Conservation (phyloP, 192 early-diverging fungal species). For the Geosiphon pyriformis region DNA sequence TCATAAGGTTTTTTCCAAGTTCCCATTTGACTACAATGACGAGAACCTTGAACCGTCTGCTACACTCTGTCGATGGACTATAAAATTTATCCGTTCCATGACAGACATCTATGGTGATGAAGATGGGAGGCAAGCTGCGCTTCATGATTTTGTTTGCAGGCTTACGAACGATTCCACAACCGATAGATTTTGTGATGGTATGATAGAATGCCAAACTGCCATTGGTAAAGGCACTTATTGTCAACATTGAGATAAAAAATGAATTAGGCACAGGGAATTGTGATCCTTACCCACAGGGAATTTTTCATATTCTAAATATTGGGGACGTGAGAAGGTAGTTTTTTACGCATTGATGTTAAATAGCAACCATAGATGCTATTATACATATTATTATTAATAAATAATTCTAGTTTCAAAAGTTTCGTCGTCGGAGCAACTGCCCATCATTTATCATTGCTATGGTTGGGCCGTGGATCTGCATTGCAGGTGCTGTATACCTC, state of each 20-base stretch:
- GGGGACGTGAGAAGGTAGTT: slow-evolving; percentile 2
- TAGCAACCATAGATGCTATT: not conserved
- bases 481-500: not conserved
- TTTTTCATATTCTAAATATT: slow-evolving; percentile 1
- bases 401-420: not conserved
- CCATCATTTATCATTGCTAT: slow-evolving; percentile 4
- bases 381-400: not conserved
- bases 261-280: not conserved
- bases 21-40: not conserved
- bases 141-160: slow-evolving; percentile 11
- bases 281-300: slow-evolving; percentile 5
- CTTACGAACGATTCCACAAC: not conserved
- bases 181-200: not conserved
- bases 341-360: not conserved
- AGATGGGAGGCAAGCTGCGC: not conserved
- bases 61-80: not conserved
- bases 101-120: not conserved
- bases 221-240: not conserved
- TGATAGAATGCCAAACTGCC: not conserved
- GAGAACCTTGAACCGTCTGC: not conserved
- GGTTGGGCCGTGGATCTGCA: slow-evolving; percentile 6
- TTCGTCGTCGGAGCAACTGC: not conserved
- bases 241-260: not conserved
- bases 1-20: not conserved
- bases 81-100: not conserved